These are phyloP conservation scores for Flaveria trinervia DNA, from an alignment of 129 eudicot species.

Conservation along the genomic window DNA sequence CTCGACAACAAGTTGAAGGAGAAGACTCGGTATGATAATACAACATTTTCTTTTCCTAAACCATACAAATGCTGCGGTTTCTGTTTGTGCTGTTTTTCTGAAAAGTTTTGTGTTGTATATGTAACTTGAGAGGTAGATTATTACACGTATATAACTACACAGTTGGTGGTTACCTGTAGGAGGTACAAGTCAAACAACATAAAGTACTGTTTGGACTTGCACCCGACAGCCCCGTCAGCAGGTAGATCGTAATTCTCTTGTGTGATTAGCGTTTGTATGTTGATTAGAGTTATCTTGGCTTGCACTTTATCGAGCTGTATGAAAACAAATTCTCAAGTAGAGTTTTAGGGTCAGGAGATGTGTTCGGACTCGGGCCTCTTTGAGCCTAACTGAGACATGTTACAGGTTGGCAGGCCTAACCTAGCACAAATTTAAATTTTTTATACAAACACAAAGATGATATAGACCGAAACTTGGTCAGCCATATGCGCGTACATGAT, in stretches of 20 bases:
- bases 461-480: no score
- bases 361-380: neutral
- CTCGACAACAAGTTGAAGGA: constrained; percentile 89
- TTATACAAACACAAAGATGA: no score
- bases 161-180: constrained; percentile 34
- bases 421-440: neutral
- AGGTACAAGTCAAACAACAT: constrained; percentile 34
- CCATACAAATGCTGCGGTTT: constrained; percentile 5
- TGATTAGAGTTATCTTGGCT: neutral
- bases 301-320: neutral
- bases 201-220: constrained; percentile 30
- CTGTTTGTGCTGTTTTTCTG: constrained; percentile 26
- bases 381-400: neutral
- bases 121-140: constrained; percentile 37
- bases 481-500: no score
- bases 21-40: constrained; percentile 61
- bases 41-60: constrained; percentile 7
- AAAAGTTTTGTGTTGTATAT: constrained; percentile 27
- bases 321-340: neutral
- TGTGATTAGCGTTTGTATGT: constrained; percentile 5
- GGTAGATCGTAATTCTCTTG: neutral
- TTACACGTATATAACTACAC: constrained; percentile 19
- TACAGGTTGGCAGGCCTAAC: no score
- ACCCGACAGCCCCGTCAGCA: constrained; percentile 23
- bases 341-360: neutral